phyloP scores from a whole-genome alignment of 2,329 filamentous ascomycete species.

The Colletotrichum tofieldiae region DNA sequence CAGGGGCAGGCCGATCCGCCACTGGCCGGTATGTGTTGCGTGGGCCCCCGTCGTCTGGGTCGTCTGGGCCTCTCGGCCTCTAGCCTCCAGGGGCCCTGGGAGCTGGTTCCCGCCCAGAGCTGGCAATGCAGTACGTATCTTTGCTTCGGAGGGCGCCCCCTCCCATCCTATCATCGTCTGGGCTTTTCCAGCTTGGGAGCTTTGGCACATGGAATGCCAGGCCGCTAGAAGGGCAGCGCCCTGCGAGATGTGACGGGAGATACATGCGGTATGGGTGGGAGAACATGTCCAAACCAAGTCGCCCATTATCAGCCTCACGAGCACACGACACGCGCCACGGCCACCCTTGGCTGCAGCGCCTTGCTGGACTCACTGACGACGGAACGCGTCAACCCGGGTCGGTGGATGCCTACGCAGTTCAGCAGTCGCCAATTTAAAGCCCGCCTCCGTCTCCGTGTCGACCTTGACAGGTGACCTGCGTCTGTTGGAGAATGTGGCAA shows the following conservation, averaged over 20 bases:
- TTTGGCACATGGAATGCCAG: conserved; percentile 14
- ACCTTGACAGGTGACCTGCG: background rate
- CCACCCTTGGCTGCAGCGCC: conserved; percentile 22
- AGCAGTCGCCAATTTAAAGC: background rate
- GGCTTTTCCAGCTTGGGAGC: background rate
- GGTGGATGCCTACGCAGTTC: background rate
- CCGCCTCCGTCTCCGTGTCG: conserved; percentile 1
- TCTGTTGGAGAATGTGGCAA: conserved; percentile 17
- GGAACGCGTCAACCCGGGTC: conserved; percentile 12
- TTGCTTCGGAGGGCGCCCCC: too few species aligned
- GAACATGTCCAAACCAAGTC: background rate
- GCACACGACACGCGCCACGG: conserved; percentile 1
- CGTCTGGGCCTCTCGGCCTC: background rate
- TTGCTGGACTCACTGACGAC: conserved; percentile 13
- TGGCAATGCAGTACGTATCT: background rate
- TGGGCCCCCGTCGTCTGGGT: background rate
- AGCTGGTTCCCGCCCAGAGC: background rate
- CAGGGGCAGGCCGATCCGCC: conserved; percentile 31
- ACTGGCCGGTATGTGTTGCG: conserved; percentile 25
- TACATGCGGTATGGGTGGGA: conserved; percentile 11
- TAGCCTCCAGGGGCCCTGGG: background rate
- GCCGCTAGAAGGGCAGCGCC: conserved; percentile 22
- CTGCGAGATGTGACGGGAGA: conserved; percentile 7
- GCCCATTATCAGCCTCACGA: background rate
- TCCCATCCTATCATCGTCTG: too few species aligned